Base-by-base conservation (phyloP, 257 asterid genomes). In the Mitragyna speciosa region DNA sequence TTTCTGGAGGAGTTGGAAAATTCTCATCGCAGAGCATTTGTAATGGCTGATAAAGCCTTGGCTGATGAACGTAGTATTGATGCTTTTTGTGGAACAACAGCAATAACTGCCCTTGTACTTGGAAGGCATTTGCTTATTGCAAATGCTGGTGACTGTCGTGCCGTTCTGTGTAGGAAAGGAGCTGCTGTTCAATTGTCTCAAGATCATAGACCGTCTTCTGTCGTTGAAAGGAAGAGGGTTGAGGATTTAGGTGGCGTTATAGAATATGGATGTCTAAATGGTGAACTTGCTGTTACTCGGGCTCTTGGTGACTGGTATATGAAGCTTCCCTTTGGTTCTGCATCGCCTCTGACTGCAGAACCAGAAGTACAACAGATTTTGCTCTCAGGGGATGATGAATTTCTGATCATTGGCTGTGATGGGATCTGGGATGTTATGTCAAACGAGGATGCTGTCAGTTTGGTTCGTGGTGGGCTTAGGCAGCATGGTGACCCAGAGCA, bases 221-320 rank as follows among this genome's bases (percentile, higher is more conserved):
- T 75, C n/a, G 77, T 86, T 63, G 99, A 92, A 78, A 81, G 87
- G 52, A 87, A 85, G 78, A 83, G 99, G 89, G 92, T 95, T 2
- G 96, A 93, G 87, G 89, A 89, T 70, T 83, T 92, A 77, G 99
- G 98, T 0, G 99, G 98, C 61, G 81, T 78, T 3, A 86, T 95
- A 17, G 97, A 95, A 80, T 86, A 84, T 64, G 98, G 93, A 54
- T 93, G 89, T 85, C 87, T 95, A 77, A 95, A 95, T 6, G 98
- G 98, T 51, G 97, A 91, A 52, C 97, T 95, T 45, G 92, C 97
- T 41, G 94, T 95, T 45, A 93, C 98, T 14, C 89, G 99, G 30
- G 97, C 98, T 30, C 97, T 95, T 19, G 99, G 99, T 71, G 99
- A 95, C 87, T 93, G 97, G 99, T 89, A 88, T 59, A 90, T 95